phyloP scores from a whole-genome alignment of 148 eudicot genomes.

The Pouteria glomerata region DNA sequence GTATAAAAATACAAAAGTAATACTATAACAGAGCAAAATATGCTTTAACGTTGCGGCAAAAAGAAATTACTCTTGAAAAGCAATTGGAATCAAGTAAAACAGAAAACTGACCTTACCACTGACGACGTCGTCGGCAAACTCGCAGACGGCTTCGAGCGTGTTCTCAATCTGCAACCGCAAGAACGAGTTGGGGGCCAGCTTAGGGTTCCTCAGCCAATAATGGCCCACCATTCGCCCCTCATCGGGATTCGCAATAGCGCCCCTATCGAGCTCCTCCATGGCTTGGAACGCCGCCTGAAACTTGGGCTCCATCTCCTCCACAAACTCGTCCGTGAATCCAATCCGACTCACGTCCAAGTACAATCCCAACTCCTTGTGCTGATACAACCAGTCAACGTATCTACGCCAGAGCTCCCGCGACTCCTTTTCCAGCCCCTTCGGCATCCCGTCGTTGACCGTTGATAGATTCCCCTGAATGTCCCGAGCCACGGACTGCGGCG shows the following conservation, averaged over 20 bases:
- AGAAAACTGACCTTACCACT: slow-evolving; percentile 75
- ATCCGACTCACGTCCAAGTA: slow-evolving; percentile 86
- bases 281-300: slow-evolving; percentile 49
- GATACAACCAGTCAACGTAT: slow-evolving; percentile 88
- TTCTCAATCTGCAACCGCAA: slow-evolving; percentile 66
- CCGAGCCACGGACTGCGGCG: slow-evolving; percentile 37
- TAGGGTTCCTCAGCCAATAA: slow-evolving; percentile 77
- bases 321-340: slow-evolving; percentile 67
- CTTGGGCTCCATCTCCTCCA: slow-evolving; percentile 65
- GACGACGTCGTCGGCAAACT: slow-evolving; percentile 73
- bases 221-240: slow-evolving; percentile 98
- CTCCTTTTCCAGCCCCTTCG: slow-evolving; percentile 45
- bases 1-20: too few relatives aligned
- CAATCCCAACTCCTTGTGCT: slow-evolving; percentile 88
- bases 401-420: slow-evolving; percentile 61
- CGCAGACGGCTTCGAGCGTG: slow-evolving; percentile 53
- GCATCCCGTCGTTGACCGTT: slow-evolving; percentile 7
- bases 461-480: slow-evolving; percentile 27
- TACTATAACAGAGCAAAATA: too few relatives aligned
- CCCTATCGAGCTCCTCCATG: slow-evolving; percentile 80
- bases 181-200: slow-evolving; percentile 60
- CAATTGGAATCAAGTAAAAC: too few relatives aligned
- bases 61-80: too few relatives aligned
- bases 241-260: slow-evolving; percentile 90
- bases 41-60: too few relatives aligned